Base-by-base conservation (phyloP, 768 basidiomycete species). In the Termitomyces sp. region DNA sequence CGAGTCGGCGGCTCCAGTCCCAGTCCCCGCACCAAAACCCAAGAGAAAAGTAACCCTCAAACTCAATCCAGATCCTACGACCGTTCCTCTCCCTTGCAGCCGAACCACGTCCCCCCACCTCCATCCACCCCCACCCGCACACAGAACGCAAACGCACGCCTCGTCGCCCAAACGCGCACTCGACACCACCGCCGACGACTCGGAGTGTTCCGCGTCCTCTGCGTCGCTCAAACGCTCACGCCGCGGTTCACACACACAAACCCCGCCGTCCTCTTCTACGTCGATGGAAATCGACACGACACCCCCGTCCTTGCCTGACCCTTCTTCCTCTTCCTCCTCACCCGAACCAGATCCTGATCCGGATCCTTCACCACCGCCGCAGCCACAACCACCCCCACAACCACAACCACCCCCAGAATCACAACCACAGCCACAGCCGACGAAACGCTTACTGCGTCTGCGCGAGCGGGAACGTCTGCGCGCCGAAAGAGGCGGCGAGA, bases 1-100 rank as follows among this genome's bases (percentile, higher is more conserved):
- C 45, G 91, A 93, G 70, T 70, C 74, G 0, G 70, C 75, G 0
- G 71, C 73, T 0, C 69, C 71, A n/a, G n/a, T n/a, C 2, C 63
- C 71, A 4, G 31, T 2, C 3, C 33, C 44, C 4, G 4, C 33
- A 16, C 55, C 34, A 12, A 24, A 61, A 61, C 37, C 67, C 49
- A 69, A 67, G n/a, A n/a, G n/a, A 58, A 64, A 67, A 58, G 66
- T 66, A 41, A 76, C 73, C 20, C 63, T 74, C 39, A 73, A 72
- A 57, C 67, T 73, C 33, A 20, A 39, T 48, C 57, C 64, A 57
- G 65, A 64, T n/a, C 65, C 65, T 1, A 46, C 61, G 7, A 52
- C 45, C 3, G 58, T 64, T 9, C 59, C 63, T 0, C 57, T 64
- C 15, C 61, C 63, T 22, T 27, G 48, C 24, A 61, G 49, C 30